These are phyloP conservation scores for Chrysanthemum seticuspe DNA, from an alignment of 129 eudicot species.

Conservation along the genomic window DNA sequence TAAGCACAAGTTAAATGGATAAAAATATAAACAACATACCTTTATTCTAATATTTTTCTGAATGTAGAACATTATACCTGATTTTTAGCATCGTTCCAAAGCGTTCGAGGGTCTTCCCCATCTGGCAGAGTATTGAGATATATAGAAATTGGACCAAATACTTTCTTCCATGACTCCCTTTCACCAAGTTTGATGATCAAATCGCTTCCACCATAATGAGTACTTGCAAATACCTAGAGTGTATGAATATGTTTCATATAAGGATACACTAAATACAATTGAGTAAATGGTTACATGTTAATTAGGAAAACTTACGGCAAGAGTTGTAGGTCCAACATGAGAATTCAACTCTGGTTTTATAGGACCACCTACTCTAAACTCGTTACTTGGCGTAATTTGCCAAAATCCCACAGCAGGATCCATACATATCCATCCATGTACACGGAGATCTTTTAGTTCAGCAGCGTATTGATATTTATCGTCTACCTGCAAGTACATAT, in stretches of 20 bases:
- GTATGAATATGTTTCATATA: not conserved
- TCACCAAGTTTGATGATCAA: slow-evolving; percentile 53
- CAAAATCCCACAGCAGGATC: slow-evolving; percentile 46
- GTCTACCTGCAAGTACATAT: slow-evolving; percentile 46
- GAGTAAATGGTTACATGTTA: not conserved
- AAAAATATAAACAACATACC: not conserved
- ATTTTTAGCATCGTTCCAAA: slow-evolving; percentile 68
- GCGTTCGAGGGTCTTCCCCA: slow-evolving; percentile 44
- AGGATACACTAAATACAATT: not conserved
- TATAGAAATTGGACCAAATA: slow-evolving; percentile 78
- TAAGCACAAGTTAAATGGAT: slow-evolving; percentile 9
- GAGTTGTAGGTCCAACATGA: slow-evolving; percentile 83
- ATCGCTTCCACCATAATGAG: slow-evolving; percentile 85
- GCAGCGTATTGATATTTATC: slow-evolving; percentile 69
- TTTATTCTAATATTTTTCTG: not conserved
- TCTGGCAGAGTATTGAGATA: slow-evolving; percentile 55
- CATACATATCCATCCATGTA: slow-evolving; percentile 39
- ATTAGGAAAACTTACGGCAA: slow-evolving; percentile 60
- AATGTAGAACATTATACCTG: slow-evolving; percentile 35
- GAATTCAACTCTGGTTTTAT: slow-evolving; percentile 77
- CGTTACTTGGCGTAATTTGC: slow-evolving; percentile 54
- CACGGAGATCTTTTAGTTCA: slow-evolving; percentile 33
- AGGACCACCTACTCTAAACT: slow-evolving; percentile 82
- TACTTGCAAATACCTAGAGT: slow-evolving; percentile 61
- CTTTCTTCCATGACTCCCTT: slow-evolving; percentile 92